Evolutionary conservation across 2,329 filamentous ascomycete genomes (phyloP), one percentile per base, ranked within the genome.

Genomic region (Fusarium setosum): DNA sequence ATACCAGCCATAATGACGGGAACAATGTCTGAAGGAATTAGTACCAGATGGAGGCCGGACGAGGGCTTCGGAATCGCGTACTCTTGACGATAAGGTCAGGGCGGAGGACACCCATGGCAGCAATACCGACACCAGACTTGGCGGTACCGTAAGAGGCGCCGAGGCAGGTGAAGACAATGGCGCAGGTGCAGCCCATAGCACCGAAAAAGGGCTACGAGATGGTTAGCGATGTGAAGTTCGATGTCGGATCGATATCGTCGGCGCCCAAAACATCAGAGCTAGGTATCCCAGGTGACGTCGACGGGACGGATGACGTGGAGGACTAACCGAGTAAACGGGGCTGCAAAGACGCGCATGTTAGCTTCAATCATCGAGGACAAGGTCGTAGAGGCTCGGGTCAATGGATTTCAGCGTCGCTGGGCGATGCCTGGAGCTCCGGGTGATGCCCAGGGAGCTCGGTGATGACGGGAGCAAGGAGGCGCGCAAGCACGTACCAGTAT

Each of bases 1-100:
- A 99, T 99, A 98, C 96, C 96, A 87, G 96, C 96, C 96, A 99
- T 99, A 90, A 99, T 97, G 83, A 98, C 96, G 80, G 96, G 96
- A 70, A 98, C 95, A 81, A 98, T 97, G 88, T 97, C 95, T 98
- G 72, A 1, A 20, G 10, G 15, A 17, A 48, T 73, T 51, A 78
- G 71, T 45, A 64, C 42, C 18, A 12, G 4, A 29, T 20, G 15
- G 5, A 31, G 17, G 35, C 18, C 12, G 26, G 26, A 29, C 26
- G 11, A 23, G 21, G 13, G 45, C 18, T 32, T 45, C 21, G 34
- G 34, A 54, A 64, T 61, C 48, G 72, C 94, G 77, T 91, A 98
- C 96, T 98, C 92, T 97, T 98, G 81, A 99, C 95, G 81, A 98
- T 97, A 82, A 98, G 85, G 81, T 99, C 96, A 80, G 96, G 96